Base-by-base conservation (phyloP, 2,329 filamentous ascomycete species). In the Fusarium sp. region DNA sequence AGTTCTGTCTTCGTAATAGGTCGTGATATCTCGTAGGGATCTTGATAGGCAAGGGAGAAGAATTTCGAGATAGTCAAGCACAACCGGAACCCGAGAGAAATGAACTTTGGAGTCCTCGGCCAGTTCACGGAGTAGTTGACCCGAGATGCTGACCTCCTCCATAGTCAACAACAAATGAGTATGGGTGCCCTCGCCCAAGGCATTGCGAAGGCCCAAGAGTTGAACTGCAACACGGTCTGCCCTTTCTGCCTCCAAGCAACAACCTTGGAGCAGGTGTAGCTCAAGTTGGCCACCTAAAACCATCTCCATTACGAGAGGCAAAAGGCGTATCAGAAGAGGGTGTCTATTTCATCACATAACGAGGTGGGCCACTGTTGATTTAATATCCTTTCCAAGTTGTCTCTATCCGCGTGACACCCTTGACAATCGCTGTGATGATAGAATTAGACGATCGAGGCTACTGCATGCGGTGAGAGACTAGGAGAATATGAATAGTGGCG, bases 21-120 rank as follows among this genome's bases (percentile, higher is more conserved):
- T 69, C 44, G 79, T 84, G 70, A 91, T 90, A 67, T 90, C 88
- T 45, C 82, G 78, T 21, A 91, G 78, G 2, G 86, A 86, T 61
- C 82, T 84, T 58, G 82, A 83, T 23, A 91, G 80, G 62, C 88
- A 89, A 1, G 89, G 89, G 5, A 91, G 81, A 21, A 90, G 73
- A 63, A 89, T 82, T 63, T 87, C 85, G 51, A 91, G 83, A 74
- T 90, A 86, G 74, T 88, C 85, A 38, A 87, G 78, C 31, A 90
- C 82, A 21, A 87, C 79, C 1, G 85, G 83, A 11, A 89, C 81
- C 23, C 87, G 85, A 29, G 81, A 77, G 57, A 83, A 79, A 74
- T 90, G 85, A 31, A 88, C 79, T 56, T 87, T 86, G 29, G 87
- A 86, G 41, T 85, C 82, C 66, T 90, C 87, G 49, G 86, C 86